Percentiles rank a stretch among this genome's conserved stretches.
Evolutionary conservation across 208 protist genomes (phyloP).

Genomic region (Crithidia brevicula): DNA sequence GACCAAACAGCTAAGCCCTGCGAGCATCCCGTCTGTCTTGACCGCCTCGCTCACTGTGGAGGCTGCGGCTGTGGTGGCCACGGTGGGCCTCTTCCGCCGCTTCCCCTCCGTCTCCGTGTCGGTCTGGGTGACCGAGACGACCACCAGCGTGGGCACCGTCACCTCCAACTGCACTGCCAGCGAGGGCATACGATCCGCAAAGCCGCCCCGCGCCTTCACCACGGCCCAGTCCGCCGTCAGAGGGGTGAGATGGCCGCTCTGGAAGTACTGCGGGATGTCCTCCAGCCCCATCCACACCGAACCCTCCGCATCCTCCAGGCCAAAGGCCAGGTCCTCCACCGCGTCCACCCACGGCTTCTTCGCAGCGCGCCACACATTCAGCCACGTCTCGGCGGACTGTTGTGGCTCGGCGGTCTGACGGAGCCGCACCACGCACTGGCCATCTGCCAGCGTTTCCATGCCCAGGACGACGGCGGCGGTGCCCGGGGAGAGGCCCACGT

Average conservation of each 20-base stretch:
- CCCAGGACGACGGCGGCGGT: constrained; percentile 36
- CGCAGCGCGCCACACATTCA: constrained; percentile 34
- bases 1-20: constrained; percentile 11
- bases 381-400: constrained; percentile 16
- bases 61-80: background rate
- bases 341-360: constrained; percentile 56
- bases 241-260: constrained; percentile 51
- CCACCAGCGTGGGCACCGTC: constrained; percentile 29
- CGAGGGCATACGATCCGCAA: constrained; percentile 40
- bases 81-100: background rate
- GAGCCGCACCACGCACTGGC: constrained; percentile 29
- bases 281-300: constrained; percentile 68
- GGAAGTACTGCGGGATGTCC: constrained; percentile 66
- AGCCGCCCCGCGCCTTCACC: constrained; percentile 44
- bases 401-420: constrained; percentile 25
- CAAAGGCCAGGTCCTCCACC: constrained; percentile 35
- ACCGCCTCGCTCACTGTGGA: background rate
- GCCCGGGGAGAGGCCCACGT: constrained; percentile 40
- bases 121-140: constrained; percentile 48
- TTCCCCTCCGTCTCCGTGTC: constrained; percentile 8
- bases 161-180: constrained; percentile 52
- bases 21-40: constrained; percentile 3
- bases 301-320: constrained; percentile 9
- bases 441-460: constrained; percentile 30
- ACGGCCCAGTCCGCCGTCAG: constrained; percentile 18